A percentile compares a stretch with the other conserved stretches of the same genome.
Conservation (phyloP, 2,329 filamentous ascomycete genomes). For the Talaromyces sp. region DNA sequence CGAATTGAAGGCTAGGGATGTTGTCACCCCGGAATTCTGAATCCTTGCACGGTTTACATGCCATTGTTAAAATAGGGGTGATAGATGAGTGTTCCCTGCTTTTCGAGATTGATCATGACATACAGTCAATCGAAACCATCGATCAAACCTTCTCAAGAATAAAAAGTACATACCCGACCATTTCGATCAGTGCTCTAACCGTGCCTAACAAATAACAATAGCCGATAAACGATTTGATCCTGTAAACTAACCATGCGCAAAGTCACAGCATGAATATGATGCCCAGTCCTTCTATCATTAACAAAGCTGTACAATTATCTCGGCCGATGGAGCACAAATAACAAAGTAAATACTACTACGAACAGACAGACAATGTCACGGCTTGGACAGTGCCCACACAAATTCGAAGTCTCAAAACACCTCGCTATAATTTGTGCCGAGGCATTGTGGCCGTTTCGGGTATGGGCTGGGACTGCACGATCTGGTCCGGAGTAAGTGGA, state of each 20-base stretch:
- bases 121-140: background rate
- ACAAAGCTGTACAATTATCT: background rate
- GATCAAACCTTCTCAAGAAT: background rate
- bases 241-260: background rate
- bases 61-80: background rate
- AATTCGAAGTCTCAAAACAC: background rate
- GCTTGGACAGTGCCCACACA: background rate
- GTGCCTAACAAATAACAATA: background rate
- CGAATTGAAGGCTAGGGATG: background rate
- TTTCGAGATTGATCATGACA: background rate
- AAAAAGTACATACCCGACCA: background rate
- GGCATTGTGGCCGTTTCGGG: background rate
- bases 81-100: background rate
- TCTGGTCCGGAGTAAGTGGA: background rate
- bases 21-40: background rate
- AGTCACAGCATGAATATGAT: too few relatives aligned
- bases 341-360: background rate
- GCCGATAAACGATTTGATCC: background rate
- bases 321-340: background rate
- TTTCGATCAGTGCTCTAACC: background rate
- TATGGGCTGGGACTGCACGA: background rate
- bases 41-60: background rate
- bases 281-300: background rate
- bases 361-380: background rate
- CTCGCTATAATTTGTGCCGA: slow-evolving; percentile 3